These are phyloP conservation scores for Albugo candida DNA, from an alignment of 352 stramenopile genomes.

Conservation along the genomic window DNA sequence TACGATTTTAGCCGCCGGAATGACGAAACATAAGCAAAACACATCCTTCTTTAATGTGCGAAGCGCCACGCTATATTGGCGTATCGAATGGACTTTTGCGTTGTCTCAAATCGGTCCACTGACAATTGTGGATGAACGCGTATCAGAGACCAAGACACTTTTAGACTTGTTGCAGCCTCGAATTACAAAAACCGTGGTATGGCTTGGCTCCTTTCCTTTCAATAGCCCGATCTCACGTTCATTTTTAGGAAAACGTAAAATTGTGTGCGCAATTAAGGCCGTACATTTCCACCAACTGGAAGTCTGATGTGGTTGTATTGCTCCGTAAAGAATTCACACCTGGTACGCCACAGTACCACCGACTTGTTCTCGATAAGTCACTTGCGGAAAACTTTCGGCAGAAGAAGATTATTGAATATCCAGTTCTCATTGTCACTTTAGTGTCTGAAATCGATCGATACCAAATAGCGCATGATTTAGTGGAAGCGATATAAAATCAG, in stretches of 20 bases:
- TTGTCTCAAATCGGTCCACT: constrained; percentile 22
- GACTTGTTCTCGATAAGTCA: constrained; percentile 30
- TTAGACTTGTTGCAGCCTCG: constrained; percentile 40
- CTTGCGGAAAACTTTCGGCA: constrained; percentile 58
- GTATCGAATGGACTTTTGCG: constrained; percentile 59
- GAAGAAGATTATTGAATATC: constrained; percentile 65
- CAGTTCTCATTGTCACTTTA: constrained; percentile 38
- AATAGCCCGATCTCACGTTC: not conserved
- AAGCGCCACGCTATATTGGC: constrained; percentile 38
- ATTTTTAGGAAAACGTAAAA: constrained; percentile 36
- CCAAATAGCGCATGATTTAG: constrained; percentile 34
- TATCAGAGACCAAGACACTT: constrained; percentile 26
- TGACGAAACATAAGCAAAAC: constrained; percentile 60
- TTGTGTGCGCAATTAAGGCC: constrained; percentile 49
- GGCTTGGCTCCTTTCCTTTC: too few species aligned
- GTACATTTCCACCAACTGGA: constrained; percentile 33
- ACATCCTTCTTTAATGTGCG: constrained; percentile 60
- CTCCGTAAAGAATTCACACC: constrained; percentile 62
- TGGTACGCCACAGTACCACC: constrained; percentile 49
- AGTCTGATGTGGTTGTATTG: constrained; percentile 32
- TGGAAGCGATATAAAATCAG: constrained; percentile 23
- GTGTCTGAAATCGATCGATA: constrained; percentile 27
- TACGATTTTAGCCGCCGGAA: constrained; percentile 51
- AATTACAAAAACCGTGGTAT: constrained; percentile 31
- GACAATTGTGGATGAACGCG: constrained; percentile 22